phyloP scores from a whole-genome alignment of 768 basidiomycete genomes.

The Leccinellum rugosiceps region DNA sequence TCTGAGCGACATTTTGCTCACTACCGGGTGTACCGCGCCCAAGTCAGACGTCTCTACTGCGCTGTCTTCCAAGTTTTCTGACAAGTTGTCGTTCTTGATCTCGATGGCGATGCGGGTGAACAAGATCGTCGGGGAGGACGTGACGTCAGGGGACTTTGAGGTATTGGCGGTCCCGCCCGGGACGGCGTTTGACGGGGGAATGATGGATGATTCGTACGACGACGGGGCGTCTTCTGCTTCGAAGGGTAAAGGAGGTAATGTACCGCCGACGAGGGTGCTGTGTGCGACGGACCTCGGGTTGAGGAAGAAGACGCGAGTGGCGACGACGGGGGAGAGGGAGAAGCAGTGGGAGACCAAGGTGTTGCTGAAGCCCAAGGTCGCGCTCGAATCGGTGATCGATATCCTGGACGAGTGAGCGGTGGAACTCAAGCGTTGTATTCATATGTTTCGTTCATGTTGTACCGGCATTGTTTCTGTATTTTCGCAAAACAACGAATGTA shows the following conservation, averaged over 20 bases:
- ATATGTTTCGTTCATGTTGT: neutral
- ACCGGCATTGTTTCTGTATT: no score
- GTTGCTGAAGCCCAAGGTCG: conserved; percentile 39
- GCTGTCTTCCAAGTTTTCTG: conserved; percentile 42
- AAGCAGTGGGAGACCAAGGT: conserved; percentile 31
- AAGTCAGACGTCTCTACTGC: conserved; percentile 34
- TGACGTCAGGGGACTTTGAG: conserved; percentile 32
- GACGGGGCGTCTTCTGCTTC: conserved; percentile 16
- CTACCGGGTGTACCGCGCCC: conserved; percentile 24
- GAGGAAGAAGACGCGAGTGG: conserved; percentile 27
- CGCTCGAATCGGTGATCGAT: conserved; percentile 35
- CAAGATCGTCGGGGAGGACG: conserved; percentile 30
- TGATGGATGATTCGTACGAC: conserved; percentile 34
- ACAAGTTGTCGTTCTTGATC: conserved; percentile 41
- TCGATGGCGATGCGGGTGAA: conserved; percentile 48
- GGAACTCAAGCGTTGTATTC: neutral
- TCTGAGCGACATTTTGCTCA: conserved; percentile 28
- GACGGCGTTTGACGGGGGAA: conserved; percentile 22
- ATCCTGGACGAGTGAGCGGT: conserved; percentile 30
- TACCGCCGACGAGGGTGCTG: conserved; percentile 23
- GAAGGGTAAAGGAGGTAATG: neutral
- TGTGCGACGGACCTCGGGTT: conserved; percentile 39
- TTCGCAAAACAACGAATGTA: no score
- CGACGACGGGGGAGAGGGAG: conserved; percentile 26
- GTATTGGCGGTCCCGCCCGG: conserved; percentile 25